Base-by-base conservation (phyloP, 805 yeast genomes). In the Vanderwaltozyma tropicalis region DNA sequence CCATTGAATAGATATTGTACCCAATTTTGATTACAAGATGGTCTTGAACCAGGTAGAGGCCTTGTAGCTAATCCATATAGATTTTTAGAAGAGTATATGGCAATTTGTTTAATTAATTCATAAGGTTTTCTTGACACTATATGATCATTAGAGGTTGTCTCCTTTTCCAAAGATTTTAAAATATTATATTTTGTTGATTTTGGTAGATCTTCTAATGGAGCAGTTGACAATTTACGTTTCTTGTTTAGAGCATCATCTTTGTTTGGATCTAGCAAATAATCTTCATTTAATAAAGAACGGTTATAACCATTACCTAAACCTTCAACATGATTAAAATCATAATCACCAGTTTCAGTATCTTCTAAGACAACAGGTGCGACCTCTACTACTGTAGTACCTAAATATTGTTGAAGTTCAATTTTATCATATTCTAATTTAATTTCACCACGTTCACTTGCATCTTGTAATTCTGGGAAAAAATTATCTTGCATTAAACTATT, bases 231-330 rank as follows among this genome's bases (percentile, higher is more conserved):
- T 32, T 32, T 22, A 14, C 16, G 18, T 15, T 30, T 36, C 31
- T 32, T 26, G 32, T 29, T 5, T 3, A 31, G 12, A n/a, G 24
- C 35, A 14, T 27, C 30, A 13, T 31, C 36, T 26, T 19, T 34
- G 9, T 42, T 45, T 9, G 59, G 55, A 15, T 56, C 52, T 33
- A 55, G 31, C 12, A 58, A 39, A 31, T 47, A 58, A 44, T 58
- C 62, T 10, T 56, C 54, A 2, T 56, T 40, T 34, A 57, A 40
- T 8, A 56, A 28, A 10, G 53, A 46, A 20, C 58, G 46, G 17
- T 56, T 52, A 32, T 57, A 56, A 5, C 62, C 62, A 38, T 55
- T 57, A 15, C 61, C 61, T 15, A 55, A 32, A 2, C 60, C 60
- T 40, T 57, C 62, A 17, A 54, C 42, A 38, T 55, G 57, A 28